These are phyloP conservation scores for Barnettozyma sucrosica DNA, from an alignment of 805 yeast genomes.

Conservation along the genomic window DNA sequence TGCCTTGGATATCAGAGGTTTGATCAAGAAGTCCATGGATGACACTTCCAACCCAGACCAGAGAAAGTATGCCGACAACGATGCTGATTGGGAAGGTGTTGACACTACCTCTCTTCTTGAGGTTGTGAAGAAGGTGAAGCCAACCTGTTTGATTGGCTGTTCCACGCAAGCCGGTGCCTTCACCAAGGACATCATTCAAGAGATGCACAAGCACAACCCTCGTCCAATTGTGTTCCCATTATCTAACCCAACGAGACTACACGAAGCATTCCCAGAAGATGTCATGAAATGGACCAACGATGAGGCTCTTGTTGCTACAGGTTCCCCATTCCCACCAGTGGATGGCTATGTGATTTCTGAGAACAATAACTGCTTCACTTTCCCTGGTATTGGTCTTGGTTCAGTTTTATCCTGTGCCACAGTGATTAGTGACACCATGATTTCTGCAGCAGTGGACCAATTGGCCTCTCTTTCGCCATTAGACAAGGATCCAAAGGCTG, in stretches of 20 bases:
- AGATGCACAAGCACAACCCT: slow-evolving; percentile 81
- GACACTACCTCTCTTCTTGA: slow-evolving; percentile 65
- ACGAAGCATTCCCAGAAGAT: slow-evolving; percentile 91
- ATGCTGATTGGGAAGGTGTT: slow-evolving; percentile 64
- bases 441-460: slow-evolving; percentile 92
- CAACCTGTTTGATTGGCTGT: slow-evolving; percentile 91
- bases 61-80: slow-evolving; percentile 67
- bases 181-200: slow-evolving; percentile 76
- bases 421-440: slow-evolving; percentile 84
- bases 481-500: slow-evolving; percentile 64
- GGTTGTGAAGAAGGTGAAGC: slow-evolving; percentile 66
- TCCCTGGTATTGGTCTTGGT: slow-evolving; percentile 98
- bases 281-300: slow-evolving; percentile 88
- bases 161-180: slow-evolving; percentile 96
- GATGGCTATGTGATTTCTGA: slow-evolving; percentile 86
- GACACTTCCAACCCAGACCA: slow-evolving; percentile 60
- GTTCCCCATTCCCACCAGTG: slow-evolving; percentile 95
- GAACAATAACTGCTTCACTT: slow-evolving; percentile 93
- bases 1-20: slow-evolving; percentile 80
- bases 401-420: slow-evolving; percentile 84
- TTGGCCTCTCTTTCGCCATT: slow-evolving; percentile 83
- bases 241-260: slow-evolving; percentile 92
- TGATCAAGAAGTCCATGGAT: slow-evolving; percentile 55
- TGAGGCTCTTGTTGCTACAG: slow-evolving; percentile 91
- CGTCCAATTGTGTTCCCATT: slow-evolving; percentile 94